Percentiles rank a stretch among this genome's conserved stretches.
Evolutionary conservation across 2,329 filamentous ascomycete genomes (phyloP).

Genomic region (Colletotrichum magnum): DNA sequence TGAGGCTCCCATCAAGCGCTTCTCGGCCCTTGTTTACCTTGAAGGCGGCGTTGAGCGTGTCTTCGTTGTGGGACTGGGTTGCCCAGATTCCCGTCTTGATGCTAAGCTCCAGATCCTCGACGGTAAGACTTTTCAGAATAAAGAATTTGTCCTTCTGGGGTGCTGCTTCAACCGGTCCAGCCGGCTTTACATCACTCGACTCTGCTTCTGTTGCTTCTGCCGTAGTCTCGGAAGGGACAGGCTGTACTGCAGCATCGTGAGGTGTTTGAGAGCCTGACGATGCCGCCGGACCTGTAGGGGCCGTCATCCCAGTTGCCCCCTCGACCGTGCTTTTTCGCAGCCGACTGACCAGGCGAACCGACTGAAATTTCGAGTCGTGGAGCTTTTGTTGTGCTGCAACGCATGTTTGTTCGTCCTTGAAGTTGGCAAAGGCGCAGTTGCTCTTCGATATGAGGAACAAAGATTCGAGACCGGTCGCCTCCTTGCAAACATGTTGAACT

Average conservation of each 20-base stretch:
- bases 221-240: background rate
- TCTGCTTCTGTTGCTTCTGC: slow-evolving; percentile 15
- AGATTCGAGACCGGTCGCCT: slow-evolving; percentile 85
- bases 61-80: slow-evolving; percentile 94
- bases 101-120: slow-evolving; percentile 91
- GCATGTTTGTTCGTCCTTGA: slow-evolving; percentile 84
- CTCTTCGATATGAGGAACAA: slow-evolving; percentile 96
- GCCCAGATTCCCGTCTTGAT: slow-evolving; percentile 93
- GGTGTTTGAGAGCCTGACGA: slow-evolving; percentile 43
- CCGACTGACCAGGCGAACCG: slow-evolving; percentile 87
- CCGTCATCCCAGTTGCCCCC: slow-evolving; percentile 60
- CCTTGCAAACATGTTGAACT: slow-evolving; percentile 91
- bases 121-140: slow-evolving; percentile 91
- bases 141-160: slow-evolving; percentile 82
- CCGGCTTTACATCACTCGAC: slow-evolving; percentile 6
- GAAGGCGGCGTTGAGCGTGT: slow-evolving; percentile 85
- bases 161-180: slow-evolving; percentile 37
- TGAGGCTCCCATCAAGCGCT: background rate
- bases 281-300: slow-evolving; percentile 69
- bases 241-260: slow-evolving; percentile 15
- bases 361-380: slow-evolving; percentile 91
- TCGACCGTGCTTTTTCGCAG: slow-evolving; percentile 73
- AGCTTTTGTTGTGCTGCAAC: slow-evolving; percentile 83
- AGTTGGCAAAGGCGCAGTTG: slow-evolving; percentile 98
- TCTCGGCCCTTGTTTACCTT: slow-evolving; percentile 66